phyloP scores from a whole-genome alignment of 345 rosid species.

The Theobroma cacao region DNA sequence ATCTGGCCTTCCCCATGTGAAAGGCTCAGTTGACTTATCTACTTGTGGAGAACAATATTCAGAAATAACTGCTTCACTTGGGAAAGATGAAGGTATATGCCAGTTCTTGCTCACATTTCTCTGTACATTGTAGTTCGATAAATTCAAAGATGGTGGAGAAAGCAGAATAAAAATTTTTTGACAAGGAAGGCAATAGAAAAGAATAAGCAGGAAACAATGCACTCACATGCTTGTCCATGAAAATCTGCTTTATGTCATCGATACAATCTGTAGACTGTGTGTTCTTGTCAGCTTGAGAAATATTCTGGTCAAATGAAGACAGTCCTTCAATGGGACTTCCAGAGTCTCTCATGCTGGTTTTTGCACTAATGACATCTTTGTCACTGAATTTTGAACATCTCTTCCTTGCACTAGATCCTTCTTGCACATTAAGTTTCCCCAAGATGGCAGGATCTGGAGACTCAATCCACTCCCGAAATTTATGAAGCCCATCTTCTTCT shows the following conservation, averaged over 20 bases:
- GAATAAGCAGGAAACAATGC: constrained; percentile 9
- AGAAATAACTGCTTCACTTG: constrained; percentile 79
- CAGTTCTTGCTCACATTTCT: constrained; percentile 99
- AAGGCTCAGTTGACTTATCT: constrained; percentile 83
- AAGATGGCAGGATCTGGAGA: constrained; percentile 94
- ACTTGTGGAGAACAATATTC: constrained; percentile 89
- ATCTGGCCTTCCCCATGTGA: constrained; percentile 96
- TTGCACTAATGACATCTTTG: constrained; percentile 20
- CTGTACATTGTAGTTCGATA: constrained; percentile 33
- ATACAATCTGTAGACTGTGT: constrained; percentile 28
- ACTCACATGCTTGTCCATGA: constrained; percentile 85
- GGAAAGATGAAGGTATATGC: constrained; percentile 88
- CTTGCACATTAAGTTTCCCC: constrained; percentile 45
- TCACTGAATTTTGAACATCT: constrained; percentile 39
- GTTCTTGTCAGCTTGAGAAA: constrained; percentile 25
- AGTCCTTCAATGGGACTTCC: constrained; percentile 17
- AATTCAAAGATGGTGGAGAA: constrained; percentile 8
- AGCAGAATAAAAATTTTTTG: neutral
- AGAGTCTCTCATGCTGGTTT: constrained; percentile 21
- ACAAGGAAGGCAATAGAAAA: neutral
- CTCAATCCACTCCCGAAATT: constrained; percentile 93
- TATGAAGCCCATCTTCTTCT: constrained; percentile 85
- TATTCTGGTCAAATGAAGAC: constrained; percentile 29
- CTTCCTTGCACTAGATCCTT: constrained; percentile 37
- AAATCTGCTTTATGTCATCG: constrained; percentile 56